Percentiles rank a stretch among this genome's conserved stretches.
These are phyloP conservation scores for Cucurbitaria berberidis DNA, from an alignment of 2,329 filamentous ascomycete species.

Conservation along the genomic window DNA sequence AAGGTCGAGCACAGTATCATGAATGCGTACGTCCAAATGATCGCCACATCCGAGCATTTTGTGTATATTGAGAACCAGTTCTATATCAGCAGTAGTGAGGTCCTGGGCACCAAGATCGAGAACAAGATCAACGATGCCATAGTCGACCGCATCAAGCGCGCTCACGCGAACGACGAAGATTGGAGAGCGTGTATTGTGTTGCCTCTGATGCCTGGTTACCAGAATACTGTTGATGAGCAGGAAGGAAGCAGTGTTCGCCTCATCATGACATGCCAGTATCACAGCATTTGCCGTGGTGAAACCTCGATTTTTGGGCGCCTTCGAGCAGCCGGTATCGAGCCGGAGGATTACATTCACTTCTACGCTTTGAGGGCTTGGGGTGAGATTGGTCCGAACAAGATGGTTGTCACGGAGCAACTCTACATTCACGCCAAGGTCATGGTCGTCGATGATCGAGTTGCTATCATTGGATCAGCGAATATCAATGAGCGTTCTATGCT, in stretches of 20 bases:
- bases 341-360: slow-evolving; percentile 94
- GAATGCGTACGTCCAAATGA: slow-evolving; percentile 92
- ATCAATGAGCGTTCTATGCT: slow-evolving; percentile 98
- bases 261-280: slow-evolving; percentile 96
- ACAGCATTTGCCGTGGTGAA: slow-evolving; percentile 92
- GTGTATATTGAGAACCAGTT: slow-evolving; percentile 99
- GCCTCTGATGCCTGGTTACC: slow-evolving; percentile 96
- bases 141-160: slow-evolving; percentile 87
- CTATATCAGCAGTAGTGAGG: slow-evolving; percentile 92
- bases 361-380: slow-evolving; percentile 94
- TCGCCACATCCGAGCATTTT: slow-evolving; percentile 93
- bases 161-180: slow-evolving; percentile 80
- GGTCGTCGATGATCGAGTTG: slow-evolving; percentile 91
- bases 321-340: slow-evolving; percentile 79
- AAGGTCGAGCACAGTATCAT: slow-evolving; percentile 93
- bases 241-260: slow-evolving; percentile 93
- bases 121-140: slow-evolving; percentile 95
- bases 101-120: slow-evolving; percentile 83
- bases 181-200: slow-evolving; percentile 93
- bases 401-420: slow-evolving; percentile 90
- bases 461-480: slow-evolving; percentile 95
- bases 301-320: slow-evolving; percentile 90
- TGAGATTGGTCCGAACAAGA: slow-evolving; percentile 80
- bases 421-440: slow-evolving; percentile 99
- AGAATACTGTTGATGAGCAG: slow-evolving; percentile 92